Percentiles rank a stretch among this genome's conserved stretches.
phyloP scores from a whole-genome alignment of 1,139 yeast genomes.

The Hyphopichia pseudoburtonii region DNA sequence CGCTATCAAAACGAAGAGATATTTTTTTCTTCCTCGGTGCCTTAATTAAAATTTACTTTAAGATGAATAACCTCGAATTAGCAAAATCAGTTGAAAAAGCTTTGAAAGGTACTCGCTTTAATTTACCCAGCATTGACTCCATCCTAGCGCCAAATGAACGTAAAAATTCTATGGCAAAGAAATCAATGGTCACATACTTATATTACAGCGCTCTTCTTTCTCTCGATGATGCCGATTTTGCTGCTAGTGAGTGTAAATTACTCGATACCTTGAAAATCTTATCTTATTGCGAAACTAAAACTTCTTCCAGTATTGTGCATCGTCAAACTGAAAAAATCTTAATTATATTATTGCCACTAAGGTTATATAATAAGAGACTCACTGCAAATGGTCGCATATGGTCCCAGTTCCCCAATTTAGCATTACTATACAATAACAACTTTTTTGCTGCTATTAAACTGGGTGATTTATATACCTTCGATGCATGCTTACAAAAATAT shows the following conservation, averaged over 20 bases:
- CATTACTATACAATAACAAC: slow-evolving; percentile 43
- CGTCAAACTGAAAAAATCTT: slow-evolving; percentile 44
- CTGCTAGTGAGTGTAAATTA: slow-evolving; percentile 49
- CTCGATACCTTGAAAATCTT: slow-evolving; percentile 45
- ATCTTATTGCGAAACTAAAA: slow-evolving; percentile 18
- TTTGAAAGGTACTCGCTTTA: slow-evolving; percentile 50
- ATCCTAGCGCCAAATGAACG: slow-evolving; percentile 19
- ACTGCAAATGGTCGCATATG: slow-evolving; percentile 44
- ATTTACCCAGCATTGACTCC: slow-evolving; percentile 52
- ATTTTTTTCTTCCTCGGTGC: slow-evolving; percentile 74
- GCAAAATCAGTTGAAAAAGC: slow-evolving; percentile 82
- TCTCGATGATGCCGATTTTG: slow-evolving; percentile 62
- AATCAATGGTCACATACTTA: slow-evolving; percentile 58
- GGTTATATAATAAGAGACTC: slow-evolving; percentile 41
- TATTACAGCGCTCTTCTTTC: slow-evolving; percentile 67
- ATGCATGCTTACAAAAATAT: slow-evolving; percentile 40
- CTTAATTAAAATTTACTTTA: slow-evolving; percentile 71
- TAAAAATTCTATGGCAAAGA: slow-evolving; percentile 33
- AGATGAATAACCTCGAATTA: slow-evolving; percentile 66
- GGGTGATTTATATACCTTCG: slow-evolving; percentile 59
- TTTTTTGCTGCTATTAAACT: slow-evolving; percentile 47
- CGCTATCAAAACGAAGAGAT: slow-evolving; percentile 57
- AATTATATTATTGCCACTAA: slow-evolving; percentile 55
- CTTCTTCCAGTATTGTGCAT: slow-evolving; percentile 7
- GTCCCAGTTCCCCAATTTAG: slow-evolving; percentile 44